Evolutionary conservation across 495 filamentous ascomycete species (phyloP).

Genomic region (Aspergillus heteromorphus): DNA sequence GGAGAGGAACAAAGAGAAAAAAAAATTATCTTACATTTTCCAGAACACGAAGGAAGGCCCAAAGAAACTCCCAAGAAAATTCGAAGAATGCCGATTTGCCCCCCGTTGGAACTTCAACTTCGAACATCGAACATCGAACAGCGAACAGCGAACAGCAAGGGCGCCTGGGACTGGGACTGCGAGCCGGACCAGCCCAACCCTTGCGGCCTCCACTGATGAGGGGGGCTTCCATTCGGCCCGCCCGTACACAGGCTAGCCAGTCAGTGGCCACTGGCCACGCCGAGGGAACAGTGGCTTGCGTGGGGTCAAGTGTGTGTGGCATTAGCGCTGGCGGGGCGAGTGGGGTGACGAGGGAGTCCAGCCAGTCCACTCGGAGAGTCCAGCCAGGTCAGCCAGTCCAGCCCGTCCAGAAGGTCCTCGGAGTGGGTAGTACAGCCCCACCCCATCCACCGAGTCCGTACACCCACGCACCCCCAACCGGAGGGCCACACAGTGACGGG

Average conservation of each 20-base stretch:
- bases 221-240: slow-evolving; percentile 14
- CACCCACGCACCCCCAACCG: neutral
- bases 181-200: slow-evolving; percentile 1
- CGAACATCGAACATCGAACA: neutral
- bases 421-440: slow-evolving; percentile 1
- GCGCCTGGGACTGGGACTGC: neutral
- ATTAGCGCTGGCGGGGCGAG: neutral
- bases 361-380: too few relatives aligned
- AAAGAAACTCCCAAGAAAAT: slow-evolving; percentile 21
- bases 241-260: slow-evolving; percentile 6
- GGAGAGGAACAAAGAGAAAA: neutral
- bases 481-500: neutral
- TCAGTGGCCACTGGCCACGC: slow-evolving; percentile 5
- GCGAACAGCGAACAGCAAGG: neutral
- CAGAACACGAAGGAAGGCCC: slow-evolving; percentile 16
- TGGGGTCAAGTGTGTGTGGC: neutral
- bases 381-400: too few relatives aligned
- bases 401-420: neutral
- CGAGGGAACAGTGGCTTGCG: slow-evolving; percentile 6
- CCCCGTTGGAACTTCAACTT: too few relatives aligned
- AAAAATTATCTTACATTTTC: slow-evolving; percentile 1
- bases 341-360: neutral
- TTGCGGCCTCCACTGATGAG: slow-evolving; percentile 10
- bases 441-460: neutral
- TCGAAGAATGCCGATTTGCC: slow-evolving; percentile 7